These are phyloP conservation scores for Xylariaceae sp. DNA, from an alignment of 2,329 filamentous ascomycete species.

Conservation along the genomic window DNA sequence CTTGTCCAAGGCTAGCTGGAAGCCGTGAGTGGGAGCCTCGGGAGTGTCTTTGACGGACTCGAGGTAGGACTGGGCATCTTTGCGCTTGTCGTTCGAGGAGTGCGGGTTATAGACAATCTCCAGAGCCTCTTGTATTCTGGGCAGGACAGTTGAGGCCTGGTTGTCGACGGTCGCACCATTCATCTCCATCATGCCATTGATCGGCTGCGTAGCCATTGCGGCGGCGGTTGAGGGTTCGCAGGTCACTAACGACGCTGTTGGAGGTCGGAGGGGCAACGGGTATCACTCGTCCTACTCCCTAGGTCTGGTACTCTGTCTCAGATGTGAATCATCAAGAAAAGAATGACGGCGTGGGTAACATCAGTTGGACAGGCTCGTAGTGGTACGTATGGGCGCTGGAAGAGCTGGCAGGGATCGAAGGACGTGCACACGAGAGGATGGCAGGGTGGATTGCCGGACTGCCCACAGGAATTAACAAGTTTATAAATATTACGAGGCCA, in stretches of 20 bases:
- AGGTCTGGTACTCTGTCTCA: conserved; percentile 21
- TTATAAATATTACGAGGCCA: conserved; percentile 9
- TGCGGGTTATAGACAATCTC: conserved; percentile 79
- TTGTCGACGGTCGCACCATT: conserved; percentile 35
- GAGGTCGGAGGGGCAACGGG: conserved; percentile 27
- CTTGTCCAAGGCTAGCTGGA: conserved; percentile 70
- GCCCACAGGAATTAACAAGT: not conserved
- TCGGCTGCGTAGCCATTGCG: conserved; percentile 27
- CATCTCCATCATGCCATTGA: conserved; percentile 29
- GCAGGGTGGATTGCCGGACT: not conserved
- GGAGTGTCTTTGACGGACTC: conserved; percentile 75
- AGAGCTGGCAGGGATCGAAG: not conserved
- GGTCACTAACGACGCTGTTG: conserved; percentile 25
- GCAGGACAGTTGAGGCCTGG: conserved; percentile 42
- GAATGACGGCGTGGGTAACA: conserved; percentile 6
- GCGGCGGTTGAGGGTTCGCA: conserved; percentile 13
- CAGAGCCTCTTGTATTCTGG: conserved; percentile 76
- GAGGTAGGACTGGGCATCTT: conserved; percentile 78
- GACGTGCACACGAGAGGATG: not conserved
- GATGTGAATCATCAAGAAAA: conserved; percentile 26
- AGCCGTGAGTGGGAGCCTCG: conserved; percentile 80
- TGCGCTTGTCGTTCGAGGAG: conserved; percentile 74
- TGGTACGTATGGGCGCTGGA: too few relatives aligned
- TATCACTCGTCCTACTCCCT: conserved; percentile 20
- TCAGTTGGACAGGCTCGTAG: not conserved